Base-by-base conservation (phyloP, 495 filamentous ascomycete genomes). In the Podospora appendiculata region DNA sequence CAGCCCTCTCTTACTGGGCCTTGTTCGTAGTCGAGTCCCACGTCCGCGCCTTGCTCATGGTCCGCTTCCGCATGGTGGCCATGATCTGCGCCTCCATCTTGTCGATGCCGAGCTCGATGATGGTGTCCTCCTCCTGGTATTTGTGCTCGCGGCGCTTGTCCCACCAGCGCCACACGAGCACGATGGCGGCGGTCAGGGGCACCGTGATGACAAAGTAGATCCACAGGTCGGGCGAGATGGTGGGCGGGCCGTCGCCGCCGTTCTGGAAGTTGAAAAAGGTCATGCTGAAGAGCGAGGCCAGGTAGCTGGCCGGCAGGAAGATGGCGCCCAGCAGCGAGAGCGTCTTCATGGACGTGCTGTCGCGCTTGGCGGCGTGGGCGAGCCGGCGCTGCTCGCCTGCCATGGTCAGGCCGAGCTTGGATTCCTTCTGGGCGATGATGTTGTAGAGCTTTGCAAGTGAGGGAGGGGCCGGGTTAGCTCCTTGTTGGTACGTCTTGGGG, bases 401-500 rank as follows among this genome's bases (percentile, higher is more conserved):
- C 67, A 81, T 81, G 56, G 76, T 66, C 34, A 81, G 73, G 51
- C 72, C 76, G 38, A 81, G 70, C 51, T 79, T 79, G 12, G 72
- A 76, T 55, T 80, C 78, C 46, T 78, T 76, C 52, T 80, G 78
- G 43, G 77, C 73, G 57, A 80, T 79, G 63, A 80, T 79, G 58
- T 80, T 81, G 62, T 79, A 79, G 5, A 81, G 52, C 67, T 76
- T 41, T n/a, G n/a, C n/a, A n/a, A n/a, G n/a, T n/a, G n/a, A n/a
- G n/a, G n/a, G n/a, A n/a, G 10, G 13, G 44, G 13, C 13, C 4
- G 12, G 35, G 41, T 38, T 4, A 52, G 11, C n/a, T 44, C 39
- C 44, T 5, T 48, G 32, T 25, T 18, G n/a, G n/a, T n/a, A n/a
- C n/a, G n/a, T n/a, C n/a, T n/a, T n/a, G n/a, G n/a, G n/a, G n/a